Evolutionary conservation across 441 rosid genomes (phyloP).

Genomic region (Corymbia citriodora): DNA sequence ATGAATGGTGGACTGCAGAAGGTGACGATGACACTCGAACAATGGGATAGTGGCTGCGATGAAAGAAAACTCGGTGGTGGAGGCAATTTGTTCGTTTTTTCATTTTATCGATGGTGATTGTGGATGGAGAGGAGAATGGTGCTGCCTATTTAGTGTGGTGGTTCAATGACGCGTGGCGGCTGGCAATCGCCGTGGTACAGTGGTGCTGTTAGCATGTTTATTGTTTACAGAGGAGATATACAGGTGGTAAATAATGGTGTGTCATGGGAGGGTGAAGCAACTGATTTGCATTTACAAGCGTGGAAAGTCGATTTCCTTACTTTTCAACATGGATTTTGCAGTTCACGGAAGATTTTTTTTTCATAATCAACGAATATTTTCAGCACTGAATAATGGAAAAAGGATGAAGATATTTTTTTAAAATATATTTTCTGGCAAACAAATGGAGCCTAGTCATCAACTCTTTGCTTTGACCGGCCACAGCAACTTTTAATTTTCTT

Average conservation of each 20-base stretch:
- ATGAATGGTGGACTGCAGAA: background rate
- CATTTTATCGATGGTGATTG: background rate
- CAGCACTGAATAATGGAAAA: background rate
- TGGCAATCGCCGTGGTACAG: background rate
- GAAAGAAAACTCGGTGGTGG: background rate
- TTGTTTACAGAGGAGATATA: background rate
- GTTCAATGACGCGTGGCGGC: background rate
- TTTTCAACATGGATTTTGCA: background rate
- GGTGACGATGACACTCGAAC: background rate
- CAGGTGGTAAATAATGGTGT: background rate
- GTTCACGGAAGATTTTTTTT: background rate
- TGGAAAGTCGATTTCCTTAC: background rate
- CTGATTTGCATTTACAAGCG: background rate
- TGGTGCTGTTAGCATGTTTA: background rate
- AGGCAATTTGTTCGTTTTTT: background rate
- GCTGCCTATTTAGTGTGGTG: accelerated
- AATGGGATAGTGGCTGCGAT: background rate
- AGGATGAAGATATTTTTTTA: too few species aligned
- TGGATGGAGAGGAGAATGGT: background rate
- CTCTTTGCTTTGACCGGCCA: too few species aligned
- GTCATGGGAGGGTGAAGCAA: background rate
- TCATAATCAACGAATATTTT: background rate
- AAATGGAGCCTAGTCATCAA: too few species aligned
- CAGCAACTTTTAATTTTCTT: too few species aligned
- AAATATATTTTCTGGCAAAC: too few species aligned